Conservation (phyloP, 1,139 yeast genomes). For the Scheffersomyces segobiensis region DNA sequence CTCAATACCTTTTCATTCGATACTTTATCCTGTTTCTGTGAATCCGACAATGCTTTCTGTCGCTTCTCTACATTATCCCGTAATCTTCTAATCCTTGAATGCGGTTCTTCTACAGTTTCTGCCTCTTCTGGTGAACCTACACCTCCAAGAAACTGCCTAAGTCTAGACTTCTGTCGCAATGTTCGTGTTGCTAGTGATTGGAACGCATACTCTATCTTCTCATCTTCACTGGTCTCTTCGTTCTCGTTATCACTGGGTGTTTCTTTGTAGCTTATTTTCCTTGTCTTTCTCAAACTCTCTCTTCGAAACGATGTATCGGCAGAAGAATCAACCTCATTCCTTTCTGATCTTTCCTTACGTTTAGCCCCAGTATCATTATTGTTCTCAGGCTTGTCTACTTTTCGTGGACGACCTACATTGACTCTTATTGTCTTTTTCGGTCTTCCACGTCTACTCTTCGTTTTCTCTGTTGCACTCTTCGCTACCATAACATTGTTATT, state of each 20-base stretch:
- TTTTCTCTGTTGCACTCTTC: not conserved
- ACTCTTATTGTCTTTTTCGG: not conserved
- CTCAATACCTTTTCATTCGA: constrained; percentile 10
- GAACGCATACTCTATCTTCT: constrained; percentile 9
- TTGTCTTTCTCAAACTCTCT: not conserved
- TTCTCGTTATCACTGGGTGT: constrained; percentile 10
- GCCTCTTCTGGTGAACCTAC: not conserved
- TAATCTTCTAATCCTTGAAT: constrained; percentile 5
- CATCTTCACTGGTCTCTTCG: constrained; percentile 7
- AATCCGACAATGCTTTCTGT: constrained; percentile 3
- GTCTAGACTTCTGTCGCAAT: not conserved
- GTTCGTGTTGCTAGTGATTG: not conserved
- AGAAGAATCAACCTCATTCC: not conserved
- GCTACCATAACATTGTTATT: not conserved
- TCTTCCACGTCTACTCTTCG: not conserved
- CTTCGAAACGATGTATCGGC: not conserved
- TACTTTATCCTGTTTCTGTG: constrained; percentile 10
- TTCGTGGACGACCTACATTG: constrained; percentile 8
- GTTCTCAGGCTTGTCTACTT: constrained; percentile 1
- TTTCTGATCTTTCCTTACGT: not conserved
- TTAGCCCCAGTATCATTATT: not conserved
- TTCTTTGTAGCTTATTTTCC: constrained; percentile 7
- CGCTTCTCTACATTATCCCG: constrained; percentile 6
- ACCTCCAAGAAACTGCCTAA: not conserved
- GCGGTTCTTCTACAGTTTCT: constrained; percentile 4